phyloP scores from a whole-genome alignment of 371 early-diverging fungal genomes.

The Mortierella sp. region DNA sequence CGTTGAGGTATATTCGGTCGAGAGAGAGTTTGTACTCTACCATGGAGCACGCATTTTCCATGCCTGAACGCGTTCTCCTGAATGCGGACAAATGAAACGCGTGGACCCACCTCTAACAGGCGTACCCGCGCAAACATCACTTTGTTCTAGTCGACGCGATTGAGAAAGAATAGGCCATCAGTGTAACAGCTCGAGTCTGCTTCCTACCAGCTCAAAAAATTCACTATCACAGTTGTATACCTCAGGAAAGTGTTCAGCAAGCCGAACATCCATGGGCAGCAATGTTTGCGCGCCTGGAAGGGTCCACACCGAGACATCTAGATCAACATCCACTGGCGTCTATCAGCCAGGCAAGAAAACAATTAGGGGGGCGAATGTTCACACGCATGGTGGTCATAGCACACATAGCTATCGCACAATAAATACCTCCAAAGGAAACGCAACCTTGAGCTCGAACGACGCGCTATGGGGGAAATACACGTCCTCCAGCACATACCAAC shows the following conservation, averaged over 20 bases:
- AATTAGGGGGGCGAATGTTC: no score
- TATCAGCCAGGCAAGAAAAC: neutral
- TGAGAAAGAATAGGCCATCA: neutral
- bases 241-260: slow-evolving; percentile 3
- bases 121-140: neutral
- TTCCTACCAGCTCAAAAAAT: neutral
- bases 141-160: neutral
- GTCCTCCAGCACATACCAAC: slow-evolving; percentile 9
- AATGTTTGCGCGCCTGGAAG: slow-evolving; percentile 3
- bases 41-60: no score
- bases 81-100: no score
- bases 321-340: slow-evolving; percentile 2
- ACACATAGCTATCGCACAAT: no score
- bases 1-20: no score
- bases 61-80: no score
- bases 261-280: neutral
- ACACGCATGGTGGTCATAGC: no score
- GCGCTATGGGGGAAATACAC: neutral
- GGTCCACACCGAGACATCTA: slow-evolving; percentile 10
- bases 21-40: no score
- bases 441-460: neutral
- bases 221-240: neutral
- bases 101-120: neutral
- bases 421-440: slow-evolving; percentile 13
- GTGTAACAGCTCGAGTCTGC: no score